Conservation (phyloP, 2,329 filamentous ascomycete genomes). For the Colletotrichum cordylinicola region DNA sequence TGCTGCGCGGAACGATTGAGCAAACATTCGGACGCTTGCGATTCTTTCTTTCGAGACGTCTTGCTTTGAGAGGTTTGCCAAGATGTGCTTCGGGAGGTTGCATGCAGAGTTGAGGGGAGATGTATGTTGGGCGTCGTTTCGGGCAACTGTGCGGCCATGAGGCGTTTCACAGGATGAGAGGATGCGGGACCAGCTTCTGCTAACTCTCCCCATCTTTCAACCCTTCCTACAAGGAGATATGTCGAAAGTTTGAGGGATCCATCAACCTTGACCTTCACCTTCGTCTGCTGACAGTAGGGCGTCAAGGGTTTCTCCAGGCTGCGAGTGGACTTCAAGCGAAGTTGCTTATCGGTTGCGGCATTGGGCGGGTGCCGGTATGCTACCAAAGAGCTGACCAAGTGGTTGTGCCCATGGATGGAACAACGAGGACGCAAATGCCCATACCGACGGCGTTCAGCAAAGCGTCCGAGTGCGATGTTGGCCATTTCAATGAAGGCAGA, state of each 20-base stretch:
- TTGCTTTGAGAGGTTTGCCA: background rate
- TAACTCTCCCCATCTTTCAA: background rate
- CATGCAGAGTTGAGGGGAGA: background rate
- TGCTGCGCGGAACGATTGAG: background rate
- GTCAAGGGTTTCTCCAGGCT: background rate
- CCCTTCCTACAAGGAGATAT: background rate
- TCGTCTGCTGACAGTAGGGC: background rate
- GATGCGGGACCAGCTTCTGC: background rate
- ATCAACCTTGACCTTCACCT: background rate
- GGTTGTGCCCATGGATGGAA: background rate
- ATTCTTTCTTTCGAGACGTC: background rate
- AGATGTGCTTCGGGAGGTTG: background rate
- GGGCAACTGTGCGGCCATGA: background rate
- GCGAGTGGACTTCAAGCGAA: background rate
- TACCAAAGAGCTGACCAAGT: background rate
- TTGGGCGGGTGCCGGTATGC: background rate
- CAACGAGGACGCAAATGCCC: background rate
- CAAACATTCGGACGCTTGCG: background rate
- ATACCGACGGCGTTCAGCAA: background rate
- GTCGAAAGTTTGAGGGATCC: background rate
- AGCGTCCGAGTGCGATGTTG: background rate
- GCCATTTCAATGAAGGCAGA: background rate
- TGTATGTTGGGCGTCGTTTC: background rate
- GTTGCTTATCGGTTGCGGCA: background rate
- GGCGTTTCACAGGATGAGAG: background rate